Evolutionary conservation across 257 asterid genomes (phyloP), one percentile per base, ranked within the genome.

Genomic region (Echites panduratus): DNA sequence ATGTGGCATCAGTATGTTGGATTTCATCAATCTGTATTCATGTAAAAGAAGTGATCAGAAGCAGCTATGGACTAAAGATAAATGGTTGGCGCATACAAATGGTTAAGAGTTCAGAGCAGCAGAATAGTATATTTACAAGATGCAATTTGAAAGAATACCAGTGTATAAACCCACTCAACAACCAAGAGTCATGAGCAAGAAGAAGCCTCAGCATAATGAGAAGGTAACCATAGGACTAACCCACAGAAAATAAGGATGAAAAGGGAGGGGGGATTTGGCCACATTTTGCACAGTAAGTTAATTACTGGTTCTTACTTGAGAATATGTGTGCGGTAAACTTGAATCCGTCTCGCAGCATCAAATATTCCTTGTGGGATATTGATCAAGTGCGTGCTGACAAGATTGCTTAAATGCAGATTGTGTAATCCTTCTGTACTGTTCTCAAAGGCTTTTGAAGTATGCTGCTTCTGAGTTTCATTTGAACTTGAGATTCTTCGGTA

Each of bases 251-350:
- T 8, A 65, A 35, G 7, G 57, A 14, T 0, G 19, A 58, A 56
- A 50, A 47, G 16, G 50, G 62, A 66, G 50, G 50, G 9, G 14
- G 43, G 12, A 50, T n/a, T 22, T 5, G 45, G 20, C 22, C 29
- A 61, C 27, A n/a, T 17, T 43, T 6, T 17, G 52, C 1, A 32
- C 48, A 45, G 22, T 20, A 26, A 2, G 8, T 41, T 32, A 32
- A 73, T n/a, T 16, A 44, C 47, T 47, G 32, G 43, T 43, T 40
- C 78, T 81, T 82, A 88, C 98, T 89, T 88, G 79, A 89, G 87
- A 78, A 93, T 79, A 58, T 87, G 88, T 29, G 84, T 69, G 27
- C 97, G 98, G 64, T 96, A 89, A 24, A 90, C 73, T 32, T 87
- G 95, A 76, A 93, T 73, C 77, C 82, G 87, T 77, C 89, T 87